A percentile compares a stretch with the other conserved stretches of the same genome.
phyloP scores from a whole-genome alignment of 2,329 filamentous ascomycete species.

The Atkinsonella texensis region DNA sequence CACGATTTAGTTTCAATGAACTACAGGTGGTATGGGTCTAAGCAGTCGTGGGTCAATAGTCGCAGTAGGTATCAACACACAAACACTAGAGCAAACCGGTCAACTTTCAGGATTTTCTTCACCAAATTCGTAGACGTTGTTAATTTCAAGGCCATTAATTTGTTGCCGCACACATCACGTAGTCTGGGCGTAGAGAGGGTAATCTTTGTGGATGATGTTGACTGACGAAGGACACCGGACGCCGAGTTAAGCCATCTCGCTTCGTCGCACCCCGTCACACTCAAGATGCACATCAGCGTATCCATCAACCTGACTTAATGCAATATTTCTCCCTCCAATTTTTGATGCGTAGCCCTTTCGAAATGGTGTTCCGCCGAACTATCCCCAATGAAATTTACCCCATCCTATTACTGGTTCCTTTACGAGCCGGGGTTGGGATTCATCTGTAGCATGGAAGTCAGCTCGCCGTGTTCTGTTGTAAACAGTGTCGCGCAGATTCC shows the following conservation, averaged over 20 bases:
- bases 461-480: conserved; percentile 3
- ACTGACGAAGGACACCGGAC: conserved; percentile 32
- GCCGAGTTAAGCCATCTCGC: conserved; percentile 25
- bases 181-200: not conserved
- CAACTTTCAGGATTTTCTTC: too few species aligned
- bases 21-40: too few species aligned
- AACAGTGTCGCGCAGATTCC: not conserved
- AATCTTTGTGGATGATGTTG: conserved; percentile 18
- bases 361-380: conserved; percentile 2
- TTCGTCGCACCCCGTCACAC: conserved; percentile 21
- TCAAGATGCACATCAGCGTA: conserved; percentile 20
- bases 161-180: not conserved
- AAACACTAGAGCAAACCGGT: too few species aligned
- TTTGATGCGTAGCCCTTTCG: not conserved
- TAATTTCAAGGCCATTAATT: too few species aligned
- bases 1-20: too few species aligned
- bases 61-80: too few species aligned
- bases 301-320: conserved; percentile 23
- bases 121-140: too few species aligned
- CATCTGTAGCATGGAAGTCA: conserved; percentile 44
- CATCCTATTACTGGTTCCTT: conserved; percentile 15
- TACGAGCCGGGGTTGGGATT: conserved; percentile 76
- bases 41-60: too few species aligned
- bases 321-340: conserved; percentile 22
- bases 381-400: conserved; percentile 18